A percentile compares a stretch with the other conserved stretches of the same genome.
Conservation (phyloP, 768 basidiomycete genomes). For the Trametes villosa region DNA sequence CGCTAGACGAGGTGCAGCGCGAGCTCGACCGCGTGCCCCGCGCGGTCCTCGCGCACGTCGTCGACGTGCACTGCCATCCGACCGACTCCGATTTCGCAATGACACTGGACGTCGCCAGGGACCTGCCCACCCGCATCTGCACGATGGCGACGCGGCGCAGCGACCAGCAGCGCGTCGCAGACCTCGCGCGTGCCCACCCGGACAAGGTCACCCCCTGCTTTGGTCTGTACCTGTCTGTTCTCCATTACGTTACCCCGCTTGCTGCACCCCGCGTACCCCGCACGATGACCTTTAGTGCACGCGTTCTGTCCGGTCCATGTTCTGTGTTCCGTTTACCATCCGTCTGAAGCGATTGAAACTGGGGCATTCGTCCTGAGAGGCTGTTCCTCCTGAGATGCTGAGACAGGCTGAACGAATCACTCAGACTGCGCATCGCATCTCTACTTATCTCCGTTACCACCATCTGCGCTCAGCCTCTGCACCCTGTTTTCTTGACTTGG, state of each 20-base stretch:
- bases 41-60: conserved; percentile 65
- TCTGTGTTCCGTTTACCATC: too few relatives aligned
- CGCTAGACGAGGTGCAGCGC: conserved; percentile 6
- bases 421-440: too few relatives aligned
- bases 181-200: conserved; percentile 63
- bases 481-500: conserved; percentile 8
- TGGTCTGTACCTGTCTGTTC: conserved; percentile 49
- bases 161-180: conserved; percentile 75
- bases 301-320: neutral
- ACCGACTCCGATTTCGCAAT: conserved; percentile 74
- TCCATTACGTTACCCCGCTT: neutral
- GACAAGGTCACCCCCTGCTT: conserved; percentile 84
- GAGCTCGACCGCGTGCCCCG: conserved; percentile 15
- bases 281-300: neutral
- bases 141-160: conserved; percentile 74
- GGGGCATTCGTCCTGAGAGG: too few relatives aligned
- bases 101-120: conserved; percentile 37
- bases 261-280: neutral
- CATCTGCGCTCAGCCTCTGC: neutral
- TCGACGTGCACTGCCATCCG: conserved; percentile 93
- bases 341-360: too few relatives aligned
- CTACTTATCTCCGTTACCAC: too few relatives aligned
- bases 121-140: conserved; percentile 62
- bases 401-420: too few relatives aligned
- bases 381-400: too few relatives aligned